Evolutionary conservation across 129 eudicot genomes (phyloP).

Genomic region (Helianthus tuberosus): DNA sequence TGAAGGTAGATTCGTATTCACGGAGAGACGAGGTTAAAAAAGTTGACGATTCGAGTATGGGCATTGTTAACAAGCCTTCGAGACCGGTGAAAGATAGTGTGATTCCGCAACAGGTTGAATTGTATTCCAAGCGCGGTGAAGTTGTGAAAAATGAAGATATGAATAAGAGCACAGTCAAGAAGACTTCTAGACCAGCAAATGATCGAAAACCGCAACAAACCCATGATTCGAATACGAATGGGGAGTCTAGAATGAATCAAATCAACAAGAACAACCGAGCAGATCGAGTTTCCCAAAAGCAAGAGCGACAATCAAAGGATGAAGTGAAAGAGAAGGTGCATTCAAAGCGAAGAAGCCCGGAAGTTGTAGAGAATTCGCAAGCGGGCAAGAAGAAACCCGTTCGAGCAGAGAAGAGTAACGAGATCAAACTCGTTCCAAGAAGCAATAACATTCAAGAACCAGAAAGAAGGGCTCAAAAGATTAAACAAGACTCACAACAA

Average conservation of each 20-base stretch:
- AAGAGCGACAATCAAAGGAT: conserved; percentile 12
- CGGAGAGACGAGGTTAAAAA: conserved; percentile 31
- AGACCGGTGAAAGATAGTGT: conserved; percentile 18
- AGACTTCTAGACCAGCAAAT: conserved; percentile 18
- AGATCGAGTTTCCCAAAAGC: conserved; percentile 24
- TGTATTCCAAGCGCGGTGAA: conserved; percentile 28
- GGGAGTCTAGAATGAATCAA: conserved; percentile 29
- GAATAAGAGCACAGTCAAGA: conserved; percentile 8
- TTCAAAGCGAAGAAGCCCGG: conserved; percentile 29
- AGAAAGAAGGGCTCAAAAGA: conserved; percentile 42
- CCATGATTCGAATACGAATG: background rate
- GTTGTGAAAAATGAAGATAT: conserved; percentile 19
- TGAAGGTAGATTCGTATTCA: conserved; percentile 23
- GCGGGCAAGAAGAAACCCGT: conserved; percentile 26
- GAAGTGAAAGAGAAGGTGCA: conserved; percentile 28
- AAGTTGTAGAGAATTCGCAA: conserved; percentile 30
- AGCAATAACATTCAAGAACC: conserved; percentile 36
- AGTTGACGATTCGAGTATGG: conserved; percentile 14
- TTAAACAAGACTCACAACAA: conserved; percentile 28
- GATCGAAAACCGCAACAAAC: conserved; percentile 29
- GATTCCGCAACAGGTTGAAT: conserved; percentile 38
- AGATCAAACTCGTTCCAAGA: conserved; percentile 31
- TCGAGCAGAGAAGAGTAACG: conserved; percentile 35
- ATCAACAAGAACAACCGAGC: conserved; percentile 21
- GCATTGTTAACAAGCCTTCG: conserved; percentile 7